phyloP scores from a whole-genome alignment of 306 rosid species.

The Senna tora region DNA sequence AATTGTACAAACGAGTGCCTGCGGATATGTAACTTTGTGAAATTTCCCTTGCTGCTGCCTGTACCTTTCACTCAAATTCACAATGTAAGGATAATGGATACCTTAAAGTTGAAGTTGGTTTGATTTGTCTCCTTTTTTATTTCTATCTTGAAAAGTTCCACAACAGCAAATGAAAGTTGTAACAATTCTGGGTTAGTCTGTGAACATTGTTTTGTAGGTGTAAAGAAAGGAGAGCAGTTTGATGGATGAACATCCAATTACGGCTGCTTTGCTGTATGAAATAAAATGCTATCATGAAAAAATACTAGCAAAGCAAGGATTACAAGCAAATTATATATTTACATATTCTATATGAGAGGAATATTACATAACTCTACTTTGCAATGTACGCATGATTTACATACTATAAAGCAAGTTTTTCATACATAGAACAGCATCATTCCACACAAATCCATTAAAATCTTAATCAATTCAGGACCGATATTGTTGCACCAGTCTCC shows the following conservation, averaged over 20 bases:
- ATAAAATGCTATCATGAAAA: background rate
- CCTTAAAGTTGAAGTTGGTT: background rate
- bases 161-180: background rate
- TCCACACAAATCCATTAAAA: constrained; percentile 13
- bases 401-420: too few species aligned
- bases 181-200: background rate
- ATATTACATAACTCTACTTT: background rate
- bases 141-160: background rate
- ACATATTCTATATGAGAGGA: background rate
- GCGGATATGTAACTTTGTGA: constrained; percentile 44
- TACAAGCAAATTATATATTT: background rate
- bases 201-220: background rate
- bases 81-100: background rate
- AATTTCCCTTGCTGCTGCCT: background rate
- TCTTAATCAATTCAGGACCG: constrained; percentile 5
- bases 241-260: background rate
- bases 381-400: background rate
- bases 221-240: background rate
- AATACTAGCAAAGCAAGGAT: background rate
- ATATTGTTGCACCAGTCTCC: constrained; percentile 40
- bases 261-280: background rate
- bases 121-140: background rate
- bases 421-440: background rate
- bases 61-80: background rate
- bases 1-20: constrained; percentile 65